A percentile compares a stretch with the other conserved stretches of the same genome.
These are phyloP conservation scores for Tagetes patula DNA, from an alignment of 129 eudicot species.

Conservation along the genomic window DNA sequence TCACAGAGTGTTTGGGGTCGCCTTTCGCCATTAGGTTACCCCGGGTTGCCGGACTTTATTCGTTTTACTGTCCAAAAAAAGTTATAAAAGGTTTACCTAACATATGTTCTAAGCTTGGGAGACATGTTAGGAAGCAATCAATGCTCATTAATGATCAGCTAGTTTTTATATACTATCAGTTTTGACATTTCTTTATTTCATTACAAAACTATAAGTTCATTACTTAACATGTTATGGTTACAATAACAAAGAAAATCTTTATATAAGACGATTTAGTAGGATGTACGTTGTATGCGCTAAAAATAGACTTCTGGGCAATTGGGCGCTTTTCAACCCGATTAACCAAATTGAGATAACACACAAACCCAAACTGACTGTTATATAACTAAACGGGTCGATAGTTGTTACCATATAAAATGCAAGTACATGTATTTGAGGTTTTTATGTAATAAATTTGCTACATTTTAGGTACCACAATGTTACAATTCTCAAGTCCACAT, in stretches of 20 bases:
- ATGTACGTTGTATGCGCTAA: not conserved
- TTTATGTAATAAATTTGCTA: not conserved
- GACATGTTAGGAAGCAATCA: not conserved
- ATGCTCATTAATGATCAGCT: not conserved
- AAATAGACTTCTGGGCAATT: not conserved
- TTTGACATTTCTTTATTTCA: not conserved
- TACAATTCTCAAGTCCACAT: conserved; percentile 49
- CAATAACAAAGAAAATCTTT: not conserved
- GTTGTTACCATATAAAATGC: not conserved
- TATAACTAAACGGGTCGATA: conserved; percentile 9
- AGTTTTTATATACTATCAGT: not conserved
- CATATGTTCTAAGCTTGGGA: not conserved
- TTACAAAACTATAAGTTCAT: not conserved
- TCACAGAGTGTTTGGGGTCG: no score
- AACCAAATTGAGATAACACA: not conserved
- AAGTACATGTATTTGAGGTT: not conserved
- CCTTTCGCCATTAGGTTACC: no score
- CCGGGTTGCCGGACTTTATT: no score
- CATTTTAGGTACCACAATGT: conserved; percentile 47
- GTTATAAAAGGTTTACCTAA: not conserved
- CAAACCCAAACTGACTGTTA: not conserved
- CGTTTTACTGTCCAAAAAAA: not conserved
- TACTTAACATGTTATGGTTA: not conserved
- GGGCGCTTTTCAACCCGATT: not conserved
- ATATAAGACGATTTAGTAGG: not conserved